Evolutionary conservation across 768 basidiomycete genomes (phyloP), one percentile per base, ranked within the genome.

Genomic region (Auriscalpium microsporum): DNA sequence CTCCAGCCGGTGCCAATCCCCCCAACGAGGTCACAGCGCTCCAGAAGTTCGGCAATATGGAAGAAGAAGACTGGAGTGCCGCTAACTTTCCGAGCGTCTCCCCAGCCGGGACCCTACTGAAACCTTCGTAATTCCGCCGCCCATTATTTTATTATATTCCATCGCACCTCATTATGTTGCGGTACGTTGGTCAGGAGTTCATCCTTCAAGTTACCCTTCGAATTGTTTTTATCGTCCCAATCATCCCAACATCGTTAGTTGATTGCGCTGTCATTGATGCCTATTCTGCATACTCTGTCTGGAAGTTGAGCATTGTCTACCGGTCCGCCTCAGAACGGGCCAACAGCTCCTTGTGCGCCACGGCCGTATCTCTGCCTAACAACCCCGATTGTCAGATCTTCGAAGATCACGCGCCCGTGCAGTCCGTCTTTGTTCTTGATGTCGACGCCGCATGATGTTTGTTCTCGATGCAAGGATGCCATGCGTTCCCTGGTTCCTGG

Each of bases 31-130:
- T 49, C 0, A 23, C 46, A 5, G 44, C 48, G 10, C 6, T 14
- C 36, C 52, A 53, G 19, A n/a, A 14, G 21, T 40, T 16, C 45
- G 54, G 19, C 11, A 14, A 17, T 7, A 42, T 51, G 50, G 56
- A 57, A 45, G 61, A 62, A 51, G 61, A 62, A 33, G 61, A 62
- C 42, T 62, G 61, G 61, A 60, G 60, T 11, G 17, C 52, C 14
- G 34, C 23, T 13, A 52, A 50, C 40, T 61, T 61, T 28, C 36
- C 55, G 16, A 51, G 38, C 28, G 55, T 53, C 28, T 52, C 17
- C 21, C 35, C 54, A 17, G 28, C 23, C 21, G 37, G 48, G 44
- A 53, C n/a, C 34, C 36, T 54, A 52, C 28, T 14, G 48, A 54
- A 40, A 60, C 49, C 47, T n/a, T 45, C 23, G 28, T 13, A 7